Evolutionary conservation across 768 basidiomycete species (phyloP), one percentile per base, ranked within the genome.

Genomic region (Hirschioporus abietinus): DNA sequence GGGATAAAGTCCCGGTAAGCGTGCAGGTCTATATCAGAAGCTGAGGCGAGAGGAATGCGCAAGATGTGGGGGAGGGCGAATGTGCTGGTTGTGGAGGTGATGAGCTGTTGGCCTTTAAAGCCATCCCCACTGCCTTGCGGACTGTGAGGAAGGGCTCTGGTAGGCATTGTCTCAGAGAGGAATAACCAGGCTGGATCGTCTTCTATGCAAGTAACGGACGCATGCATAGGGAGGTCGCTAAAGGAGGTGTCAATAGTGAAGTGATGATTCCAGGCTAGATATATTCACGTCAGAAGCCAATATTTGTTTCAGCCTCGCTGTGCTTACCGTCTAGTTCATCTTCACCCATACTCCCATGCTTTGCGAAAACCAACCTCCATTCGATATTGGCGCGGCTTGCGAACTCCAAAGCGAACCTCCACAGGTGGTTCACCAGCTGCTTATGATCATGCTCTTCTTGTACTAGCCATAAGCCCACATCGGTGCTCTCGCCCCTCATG

Each of bases 351-450:
- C 76, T 66, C 0, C 93, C 93, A 3, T 89, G 76, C 72, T 88
- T 91, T 7, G 89, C 78, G 66, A 95, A 80, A 9, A 90, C 87
- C 12, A 95, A 77, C 64, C 89, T 83, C 93, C 93, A 95, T 73
- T 95, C 92, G 24, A 93, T 78, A 72, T 87, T 86, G 12, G 88
- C 88, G 68, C 80, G 84, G 71, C 81, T 82, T 12, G 88, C 86
- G 71, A 90, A 84, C 36, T 83, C 80, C 65, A 83, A 73, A 0
- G 82, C 84, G 75, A 95, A 92, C 17, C 82, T 81, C 92, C 92
- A 93, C 7, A 95, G 80, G 67, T 85, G 86, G 63, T 75, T 78
- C 1, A 88, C 82, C 3, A 85, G 75, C 67, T 84, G 84, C 17
- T 76, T 76, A 67, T 86, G 85, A 24, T 82, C 79, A 7, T 74